These are phyloP conservation scores for Candida suzukii DNA, from an alignment of 805 yeast species.

Conservation along the genomic window DNA sequence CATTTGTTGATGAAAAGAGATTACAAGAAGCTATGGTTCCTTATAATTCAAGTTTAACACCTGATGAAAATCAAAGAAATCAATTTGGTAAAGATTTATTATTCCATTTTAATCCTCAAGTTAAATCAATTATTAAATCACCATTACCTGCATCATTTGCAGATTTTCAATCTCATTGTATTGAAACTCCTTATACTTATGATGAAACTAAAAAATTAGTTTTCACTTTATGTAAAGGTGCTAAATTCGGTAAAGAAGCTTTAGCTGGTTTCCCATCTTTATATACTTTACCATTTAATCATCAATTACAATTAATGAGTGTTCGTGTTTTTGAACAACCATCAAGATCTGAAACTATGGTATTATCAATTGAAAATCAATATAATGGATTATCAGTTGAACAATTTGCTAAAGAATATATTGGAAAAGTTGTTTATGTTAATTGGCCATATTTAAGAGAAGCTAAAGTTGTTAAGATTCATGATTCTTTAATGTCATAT, in stretches of 20 bases:
- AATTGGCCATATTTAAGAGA: constrained; percentile 92
- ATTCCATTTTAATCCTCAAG: constrained; percentile 73
- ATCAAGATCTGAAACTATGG: constrained; percentile 74
- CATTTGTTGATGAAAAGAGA: constrained; percentile 80
- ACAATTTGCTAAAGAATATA: constrained; percentile 56
- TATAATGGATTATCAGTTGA: constrained; percentile 50
- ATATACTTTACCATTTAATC: constrained; percentile 55
- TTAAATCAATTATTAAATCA: constrained; percentile 56
- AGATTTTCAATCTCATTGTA: constrained; percentile 76
- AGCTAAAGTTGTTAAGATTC: constrained; percentile 58
- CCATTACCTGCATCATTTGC: constrained; percentile 73
- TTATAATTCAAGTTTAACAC: constrained; percentile 48
- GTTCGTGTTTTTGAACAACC: constrained; percentile 80
- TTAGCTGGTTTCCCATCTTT: constrained; percentile 90
- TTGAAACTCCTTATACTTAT: constrained; percentile 47
- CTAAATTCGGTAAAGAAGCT: constrained; percentile 59
- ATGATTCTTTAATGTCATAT: constrained; percentile 47
- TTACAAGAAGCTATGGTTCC: constrained; percentile 70
- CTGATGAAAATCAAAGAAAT: constrained; percentile 72
- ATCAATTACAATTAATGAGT: constrained; percentile 50
- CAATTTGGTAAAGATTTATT: constrained; percentile 61
- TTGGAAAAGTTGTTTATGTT: constrained; percentile 61
- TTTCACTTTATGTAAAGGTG: constrained; percentile 59
- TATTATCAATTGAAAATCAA: constrained; percentile 51
- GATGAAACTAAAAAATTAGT: constrained; percentile 40